Conservation (phyloP, 768 basidiomycete genomes). For the Pleurotus cornucopiae region DNA sequence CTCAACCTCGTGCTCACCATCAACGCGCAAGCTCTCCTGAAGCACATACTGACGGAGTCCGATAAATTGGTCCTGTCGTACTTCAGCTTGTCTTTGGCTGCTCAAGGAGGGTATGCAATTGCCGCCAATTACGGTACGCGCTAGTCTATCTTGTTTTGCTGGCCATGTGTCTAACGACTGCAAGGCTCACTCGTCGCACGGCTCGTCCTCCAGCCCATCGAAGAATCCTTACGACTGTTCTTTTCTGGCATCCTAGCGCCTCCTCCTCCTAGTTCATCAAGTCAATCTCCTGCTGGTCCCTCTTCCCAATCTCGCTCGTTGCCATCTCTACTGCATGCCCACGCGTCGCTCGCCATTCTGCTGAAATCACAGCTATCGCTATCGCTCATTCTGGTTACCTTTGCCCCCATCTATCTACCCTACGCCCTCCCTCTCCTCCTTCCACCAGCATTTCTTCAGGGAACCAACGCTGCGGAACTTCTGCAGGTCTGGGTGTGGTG, state of each 20-base stretch:
- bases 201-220: slow-evolving; percentile 91
- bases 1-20: slow-evolving; percentile 73
- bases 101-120: slow-evolving; percentile 94
- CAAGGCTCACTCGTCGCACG: slow-evolving; percentile 89
- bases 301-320: slow-evolving; percentile 8
- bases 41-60: slow-evolving; percentile 94
- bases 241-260: slow-evolving; percentile 64
- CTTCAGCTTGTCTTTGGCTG: slow-evolving; percentile 68
- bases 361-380: slow-evolving; percentile 64
- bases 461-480: slow-evolving; percentile 77
- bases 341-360: slow-evolving; percentile 50
- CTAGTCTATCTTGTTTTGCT: background rate
- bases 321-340: slow-evolving; percentile 33
- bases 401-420: slow-evolving; percentile 73
- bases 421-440: slow-evolving; percentile 67
- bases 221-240: slow-evolving; percentile 86
- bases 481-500: slow-evolving; percentile 82
- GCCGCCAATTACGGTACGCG: slow-evolving; percentile 90
- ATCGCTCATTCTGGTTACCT: slow-evolving; percentile 65
- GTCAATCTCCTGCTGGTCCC: background rate
- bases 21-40: slow-evolving; percentile 85
- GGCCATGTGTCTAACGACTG: background rate
- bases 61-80: slow-evolving; percentile 87
- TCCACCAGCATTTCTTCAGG: slow-evolving; percentile 56
- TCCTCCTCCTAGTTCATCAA: slow-evolving; percentile 11